These are phyloP conservation scores for Lotus japonicus DNA, from an alignment of 306 rosid species.

Conservation along the genomic window DNA sequence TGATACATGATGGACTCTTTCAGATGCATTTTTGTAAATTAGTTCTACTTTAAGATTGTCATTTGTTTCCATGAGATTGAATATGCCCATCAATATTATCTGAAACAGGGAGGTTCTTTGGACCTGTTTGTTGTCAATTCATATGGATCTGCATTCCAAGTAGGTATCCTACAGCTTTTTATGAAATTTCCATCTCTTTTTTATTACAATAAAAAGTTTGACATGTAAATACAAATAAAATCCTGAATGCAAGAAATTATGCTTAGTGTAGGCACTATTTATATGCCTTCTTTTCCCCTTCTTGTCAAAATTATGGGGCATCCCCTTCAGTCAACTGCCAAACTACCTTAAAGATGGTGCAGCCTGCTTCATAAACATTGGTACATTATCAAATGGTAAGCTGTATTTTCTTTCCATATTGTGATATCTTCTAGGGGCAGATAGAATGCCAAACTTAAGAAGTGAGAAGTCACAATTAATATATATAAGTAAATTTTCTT, in stretches of 20 bases:
- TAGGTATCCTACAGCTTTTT: constrained; percentile 30
- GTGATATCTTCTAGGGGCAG: too few relatives aligned
- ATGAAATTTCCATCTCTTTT: not conserved
- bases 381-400: constrained; percentile 66
- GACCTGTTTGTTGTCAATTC: constrained; percentile 90
- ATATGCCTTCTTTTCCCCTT: constrained; percentile 71
- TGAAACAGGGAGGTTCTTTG: constrained; percentile 62
- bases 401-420: constrained; percentile 7
- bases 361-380: constrained; percentile 74
- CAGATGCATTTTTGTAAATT: not conserved
- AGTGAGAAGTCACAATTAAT: too few relatives aligned
- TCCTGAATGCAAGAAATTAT: constrained; percentile 15
- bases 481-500: not conserved
- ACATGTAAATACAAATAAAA: not conserved
- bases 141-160: constrained; percentile 88
- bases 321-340: constrained; percentile 79
- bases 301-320: constrained; percentile 82
- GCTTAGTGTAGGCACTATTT: constrained; percentile 69
- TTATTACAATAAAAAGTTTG: not conserved
- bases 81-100: constrained; percentile 12
- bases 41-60: not conserved
- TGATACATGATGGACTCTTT: too few relatives aligned
- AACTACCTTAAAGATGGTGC: constrained; percentile 81
- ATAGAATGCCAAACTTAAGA: too few relatives aligned
- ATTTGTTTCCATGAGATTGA: not conserved